These are phyloP conservation scores for Pseudocercospora musae DNA, from an alignment of 2,329 filamentous ascomycete genomes.

Conservation along the genomic window DNA sequence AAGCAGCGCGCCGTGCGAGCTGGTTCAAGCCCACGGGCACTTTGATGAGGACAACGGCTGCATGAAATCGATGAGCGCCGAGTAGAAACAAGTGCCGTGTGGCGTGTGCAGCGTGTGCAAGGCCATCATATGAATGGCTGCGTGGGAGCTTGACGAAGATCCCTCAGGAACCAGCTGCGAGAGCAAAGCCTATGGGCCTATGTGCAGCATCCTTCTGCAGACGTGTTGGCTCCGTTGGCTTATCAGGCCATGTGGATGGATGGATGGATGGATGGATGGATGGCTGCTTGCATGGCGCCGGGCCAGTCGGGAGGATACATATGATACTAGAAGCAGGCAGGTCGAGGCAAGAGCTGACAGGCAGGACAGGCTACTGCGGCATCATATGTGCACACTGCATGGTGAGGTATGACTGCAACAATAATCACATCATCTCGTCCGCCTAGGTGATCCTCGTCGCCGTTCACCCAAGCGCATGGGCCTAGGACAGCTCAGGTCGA, in stretches of 20 bases:
- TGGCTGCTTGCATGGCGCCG: not conserved
- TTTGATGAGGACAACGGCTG: not conserved
- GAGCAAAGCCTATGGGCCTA: not conserved
- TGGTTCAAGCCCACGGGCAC: not conserved
- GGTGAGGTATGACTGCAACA: not conserved
- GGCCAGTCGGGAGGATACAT: not conserved
- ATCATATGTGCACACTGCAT: not conserved
- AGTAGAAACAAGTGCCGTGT: constrained; percentile 3
- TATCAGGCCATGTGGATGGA: not conserved
- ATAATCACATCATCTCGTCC: not conserved
- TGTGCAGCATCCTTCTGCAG: constrained; percentile 1
- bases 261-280: not conserved
- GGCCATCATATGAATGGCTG: not conserved
- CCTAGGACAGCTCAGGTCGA: not conserved
- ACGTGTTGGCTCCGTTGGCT: not conserved
- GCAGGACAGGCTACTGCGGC: not conserved
- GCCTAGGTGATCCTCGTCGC: not conserved
- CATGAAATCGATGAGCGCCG: not conserved
- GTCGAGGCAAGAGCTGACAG: not conserved
- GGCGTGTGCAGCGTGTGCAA: no score
- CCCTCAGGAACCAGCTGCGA: constrained; percentile 2
- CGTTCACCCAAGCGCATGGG: constrained; percentile 2
- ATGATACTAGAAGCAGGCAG: no score
- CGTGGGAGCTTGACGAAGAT: not conserved
- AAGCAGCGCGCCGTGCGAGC: not conserved